Conservation (phyloP, 805 yeast genomes). For the fission yeast (Schizosaccharomyces pombe) region ASM294v3 CU329670.1:4009501-4010000, state of each 20-base stretch:
- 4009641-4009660: neutral
- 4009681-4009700: neutral
- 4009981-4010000: neutral
- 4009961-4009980: no score
- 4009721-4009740: neutral
- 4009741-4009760: neutral
- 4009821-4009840: neutral
- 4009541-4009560: neutral
- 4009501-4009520: no score
- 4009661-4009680: neutral
- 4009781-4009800: conserved; percentile 1
- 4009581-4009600: conserved; percentile 3
- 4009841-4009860: neutral
- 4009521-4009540: neutral
- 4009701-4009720: neutral
- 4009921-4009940: neutral
- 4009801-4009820: neutral
- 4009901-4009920: neutral
- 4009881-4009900: neutral
- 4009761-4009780: conserved; percentile 4
- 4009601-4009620: conserved; percentile 2
- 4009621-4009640: conserved; percentile 3
- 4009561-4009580: neutral
- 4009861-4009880: neutral
- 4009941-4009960: no score